Percentiles rank a stretch among this genome's conserved stretches.
These are phyloP conservation scores for Celoporthe dispersa DNA, from an alignment of 2,329 filamentous ascomycete genomes.

Conservation along the genomic window DNA sequence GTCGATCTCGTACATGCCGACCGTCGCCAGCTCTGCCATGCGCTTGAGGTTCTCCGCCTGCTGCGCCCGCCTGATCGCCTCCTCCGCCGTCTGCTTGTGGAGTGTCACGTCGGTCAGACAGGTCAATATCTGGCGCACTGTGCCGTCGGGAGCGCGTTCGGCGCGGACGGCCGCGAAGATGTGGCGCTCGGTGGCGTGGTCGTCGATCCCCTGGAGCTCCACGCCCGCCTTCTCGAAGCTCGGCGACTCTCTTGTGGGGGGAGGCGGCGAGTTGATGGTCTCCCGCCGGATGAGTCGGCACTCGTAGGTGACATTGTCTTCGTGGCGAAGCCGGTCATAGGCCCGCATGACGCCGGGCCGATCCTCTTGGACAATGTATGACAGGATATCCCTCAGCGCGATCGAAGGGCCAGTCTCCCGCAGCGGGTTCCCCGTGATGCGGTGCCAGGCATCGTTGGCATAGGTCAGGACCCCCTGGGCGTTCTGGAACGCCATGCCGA, in stretches of 20 bases:
- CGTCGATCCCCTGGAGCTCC: constrained; percentile 40
- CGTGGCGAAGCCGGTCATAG: constrained; percentile 46
- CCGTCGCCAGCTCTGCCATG: constrained; percentile 58
- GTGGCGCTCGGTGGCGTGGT: constrained; percentile 44
- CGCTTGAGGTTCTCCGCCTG: constrained; percentile 58
- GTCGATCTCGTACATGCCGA: constrained; percentile 60
- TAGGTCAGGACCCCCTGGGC: constrained; percentile 67
- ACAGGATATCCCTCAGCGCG: constrained; percentile 42
- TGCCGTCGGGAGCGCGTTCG: constrained; percentile 49
- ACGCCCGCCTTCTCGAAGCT: constrained; percentile 43
- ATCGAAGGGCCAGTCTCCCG: constrained; percentile 38
- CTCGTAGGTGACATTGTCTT: constrained; percentile 50
- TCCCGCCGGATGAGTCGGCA: constrained; percentile 42
- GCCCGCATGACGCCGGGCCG: constrained; percentile 45
- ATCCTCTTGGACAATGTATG: constrained; percentile 53
- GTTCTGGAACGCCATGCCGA: constrained; percentile 75
- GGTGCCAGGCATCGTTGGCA: constrained; percentile 70
- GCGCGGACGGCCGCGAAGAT: constrained; percentile 53
- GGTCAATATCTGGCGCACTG: constrained; percentile 50
- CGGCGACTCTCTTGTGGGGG: constrained; percentile 40
- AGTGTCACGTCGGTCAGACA: constrained; percentile 57
- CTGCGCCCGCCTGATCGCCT: constrained; percentile 53
- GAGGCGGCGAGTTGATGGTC: constrained; percentile 38
- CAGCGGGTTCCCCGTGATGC: constrained; percentile 51
- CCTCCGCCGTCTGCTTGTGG: constrained; percentile 53